These are phyloP conservation scores for Neurospora crassa DNA, from an alignment of 2,329 filamentous ascomycete species.

Conservation along the genomic window DNA sequence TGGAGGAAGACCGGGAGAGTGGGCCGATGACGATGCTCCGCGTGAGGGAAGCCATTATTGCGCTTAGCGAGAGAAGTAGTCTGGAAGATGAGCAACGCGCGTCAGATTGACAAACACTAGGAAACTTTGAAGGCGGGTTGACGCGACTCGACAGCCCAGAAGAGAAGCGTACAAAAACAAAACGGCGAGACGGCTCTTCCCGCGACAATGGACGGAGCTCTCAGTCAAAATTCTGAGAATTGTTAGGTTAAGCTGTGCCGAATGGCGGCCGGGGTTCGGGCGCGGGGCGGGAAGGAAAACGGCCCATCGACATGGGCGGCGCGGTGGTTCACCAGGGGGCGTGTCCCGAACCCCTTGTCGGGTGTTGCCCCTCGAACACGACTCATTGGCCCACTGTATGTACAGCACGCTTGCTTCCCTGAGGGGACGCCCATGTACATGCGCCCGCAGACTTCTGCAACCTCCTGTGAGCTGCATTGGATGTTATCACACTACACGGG, in stretches of 20 bases:
- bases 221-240: not conserved
- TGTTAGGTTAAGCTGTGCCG: not conserved
- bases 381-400: not conserved
- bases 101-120: not conserved
- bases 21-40: constrained; percentile 6
- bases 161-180: not conserved
- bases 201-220: not conserved
- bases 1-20: constrained; percentile 6
- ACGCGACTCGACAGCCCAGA: not conserved
- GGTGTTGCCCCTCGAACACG: not conserved
- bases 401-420: not conserved
- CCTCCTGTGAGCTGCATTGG: not conserved
- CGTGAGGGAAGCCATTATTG: constrained; percentile 13
- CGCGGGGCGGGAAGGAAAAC: not conserved
- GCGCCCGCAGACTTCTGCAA: not conserved
- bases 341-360: not conserved
- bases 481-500: not conserved
- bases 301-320: not conserved
- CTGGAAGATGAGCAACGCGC: not conserved
- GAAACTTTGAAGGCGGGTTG: not conserved
- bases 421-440: not conserved
- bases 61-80: not conserved
- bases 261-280: not conserved
- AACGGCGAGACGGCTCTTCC: not conserved
- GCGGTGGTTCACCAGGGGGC: not conserved